Evolutionary conservation across 768 basidiomycete genomes (phyloP).

Genomic region (Boletus insuetus): DNA sequence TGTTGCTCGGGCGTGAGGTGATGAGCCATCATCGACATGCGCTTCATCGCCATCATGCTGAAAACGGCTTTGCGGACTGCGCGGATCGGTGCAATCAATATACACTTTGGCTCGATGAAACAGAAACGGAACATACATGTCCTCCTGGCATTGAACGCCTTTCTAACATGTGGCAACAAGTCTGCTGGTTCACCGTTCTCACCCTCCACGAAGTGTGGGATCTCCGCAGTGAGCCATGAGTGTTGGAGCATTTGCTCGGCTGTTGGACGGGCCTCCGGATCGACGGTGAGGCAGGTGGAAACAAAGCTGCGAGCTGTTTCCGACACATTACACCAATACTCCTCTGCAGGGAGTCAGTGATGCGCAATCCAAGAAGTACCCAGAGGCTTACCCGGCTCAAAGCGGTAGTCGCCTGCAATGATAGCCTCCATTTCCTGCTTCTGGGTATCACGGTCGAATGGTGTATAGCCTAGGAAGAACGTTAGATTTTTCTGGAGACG

Average conservation of each 20-base stretch:
- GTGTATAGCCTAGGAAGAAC: conserved; percentile 71
- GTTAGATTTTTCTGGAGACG: neutral
- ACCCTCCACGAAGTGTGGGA: conserved; percentile 67
- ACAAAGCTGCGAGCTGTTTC: conserved; percentile 85
- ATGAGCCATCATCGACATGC: conserved; percentile 59
- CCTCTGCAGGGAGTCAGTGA: conserved; percentile 38
- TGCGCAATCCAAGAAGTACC: neutral
- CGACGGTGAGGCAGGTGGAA: conserved; percentile 74
- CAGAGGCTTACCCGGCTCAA: conserved; percentile 56
- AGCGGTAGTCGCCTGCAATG: conserved; percentile 88
- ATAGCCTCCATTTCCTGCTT: conserved; percentile 95
- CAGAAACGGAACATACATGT: conserved; percentile 56
- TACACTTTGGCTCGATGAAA: neutral
- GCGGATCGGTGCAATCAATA: conserved; percentile 2
- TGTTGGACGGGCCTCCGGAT: conserved; percentile 78
- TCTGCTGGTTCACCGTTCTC: conserved; percentile 61
- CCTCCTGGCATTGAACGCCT: conserved; percentile 83
- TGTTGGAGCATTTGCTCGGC: conserved; percentile 73
- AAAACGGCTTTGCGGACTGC: conserved; percentile 86
- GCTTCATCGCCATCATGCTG: conserved; percentile 81
- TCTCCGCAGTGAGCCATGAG: conserved; percentile 58
- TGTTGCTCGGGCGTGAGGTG: conserved; percentile 43
- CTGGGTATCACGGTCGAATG: conserved; percentile 90
- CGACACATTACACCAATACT: conserved; percentile 87
- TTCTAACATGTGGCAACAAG: conserved; percentile 86